Evolutionary conservation across 2,329 filamentous ascomycete species (phyloP).

Genomic region (Alternaria viburni): DNA sequence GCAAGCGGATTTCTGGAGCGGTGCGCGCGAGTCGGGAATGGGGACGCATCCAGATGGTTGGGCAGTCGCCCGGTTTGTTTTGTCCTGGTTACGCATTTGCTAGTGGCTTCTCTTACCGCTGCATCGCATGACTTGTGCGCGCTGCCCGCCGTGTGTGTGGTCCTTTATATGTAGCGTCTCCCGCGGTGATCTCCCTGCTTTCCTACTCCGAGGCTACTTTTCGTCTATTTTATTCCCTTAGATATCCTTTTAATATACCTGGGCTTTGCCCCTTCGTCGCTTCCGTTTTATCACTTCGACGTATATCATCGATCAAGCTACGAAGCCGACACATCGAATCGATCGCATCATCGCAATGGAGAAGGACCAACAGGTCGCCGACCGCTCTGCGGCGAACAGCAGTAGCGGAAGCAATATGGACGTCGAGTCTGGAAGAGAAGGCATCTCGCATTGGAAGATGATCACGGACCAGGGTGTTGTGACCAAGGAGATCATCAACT

Average conservation of each 20-base stretch:
- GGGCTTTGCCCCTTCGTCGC: neutral
- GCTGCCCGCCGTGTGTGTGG: neutral
- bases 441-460: constrained; percentile 46
- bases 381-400: constrained; percentile 10
- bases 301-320: neutral
- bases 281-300: neutral
- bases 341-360: constrained; percentile 18
- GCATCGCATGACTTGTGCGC: constrained; percentile 6
- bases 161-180: constrained; percentile 22
- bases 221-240: neutral
- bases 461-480: constrained; percentile 47
- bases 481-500: constrained; percentile 47
- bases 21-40: constrained; percentile 3
- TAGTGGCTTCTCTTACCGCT: neutral
- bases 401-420: constrained; percentile 22
- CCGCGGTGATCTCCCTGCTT: constrained; percentile 1
- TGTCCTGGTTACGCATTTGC: neutral
- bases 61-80: constrained; percentile 8
- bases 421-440: constrained; percentile 42
- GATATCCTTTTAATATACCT: constrained; percentile 8
- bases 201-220: neutral
- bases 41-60: constrained; percentile 5
- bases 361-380: constrained; percentile 20
- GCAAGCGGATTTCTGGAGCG: neutral
- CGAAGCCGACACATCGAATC: constrained; percentile 1